Evolutionary conservation across 345 rosid genomes (phyloP).

Genomic region (Laguncularia racemosa): DNA sequence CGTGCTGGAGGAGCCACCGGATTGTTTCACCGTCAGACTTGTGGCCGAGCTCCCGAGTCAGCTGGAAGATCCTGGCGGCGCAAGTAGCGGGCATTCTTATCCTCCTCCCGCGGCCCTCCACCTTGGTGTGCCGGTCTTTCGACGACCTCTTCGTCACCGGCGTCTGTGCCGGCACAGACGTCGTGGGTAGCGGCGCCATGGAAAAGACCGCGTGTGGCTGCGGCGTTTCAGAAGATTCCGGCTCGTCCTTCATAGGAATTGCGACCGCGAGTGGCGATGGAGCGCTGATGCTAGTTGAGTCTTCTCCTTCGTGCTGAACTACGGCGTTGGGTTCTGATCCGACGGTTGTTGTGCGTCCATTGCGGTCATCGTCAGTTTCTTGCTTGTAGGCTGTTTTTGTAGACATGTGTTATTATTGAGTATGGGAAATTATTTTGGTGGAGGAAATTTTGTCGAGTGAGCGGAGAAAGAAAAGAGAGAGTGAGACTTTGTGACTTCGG

Average conservation of each 20-base stretch:
- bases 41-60: constrained; percentile 83
- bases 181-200: constrained; percentile 8
- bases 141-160: constrained; percentile 52
- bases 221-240: background rate
- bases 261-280: constrained; percentile 1
- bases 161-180: constrained; percentile 20
- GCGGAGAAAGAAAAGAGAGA: too few relatives aligned
- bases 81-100: constrained; percentile 95
- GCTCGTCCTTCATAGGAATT: too few relatives aligned
- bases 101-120: constrained; percentile 89
- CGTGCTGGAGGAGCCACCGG: constrained; percentile 79
- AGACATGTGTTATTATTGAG: background rate
- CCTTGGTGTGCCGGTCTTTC: constrained; percentile 90
- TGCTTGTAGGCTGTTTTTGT: constrained; percentile 31
- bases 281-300: constrained; percentile 3
- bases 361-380: constrained; percentile 20
- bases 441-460: too few relatives aligned
- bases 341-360: constrained; percentile 5
- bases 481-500: too few relatives aligned
- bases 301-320: constrained; percentile 1
- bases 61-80: constrained; percentile 84
- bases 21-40: constrained; percentile 92
- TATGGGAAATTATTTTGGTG: too few relatives aligned
- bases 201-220: constrained; percentile 6
- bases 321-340: constrained; percentile 6